Conservation (phyloP, 2,329 filamentous ascomycete genomes). For the Alternaria longipes region DNA sequence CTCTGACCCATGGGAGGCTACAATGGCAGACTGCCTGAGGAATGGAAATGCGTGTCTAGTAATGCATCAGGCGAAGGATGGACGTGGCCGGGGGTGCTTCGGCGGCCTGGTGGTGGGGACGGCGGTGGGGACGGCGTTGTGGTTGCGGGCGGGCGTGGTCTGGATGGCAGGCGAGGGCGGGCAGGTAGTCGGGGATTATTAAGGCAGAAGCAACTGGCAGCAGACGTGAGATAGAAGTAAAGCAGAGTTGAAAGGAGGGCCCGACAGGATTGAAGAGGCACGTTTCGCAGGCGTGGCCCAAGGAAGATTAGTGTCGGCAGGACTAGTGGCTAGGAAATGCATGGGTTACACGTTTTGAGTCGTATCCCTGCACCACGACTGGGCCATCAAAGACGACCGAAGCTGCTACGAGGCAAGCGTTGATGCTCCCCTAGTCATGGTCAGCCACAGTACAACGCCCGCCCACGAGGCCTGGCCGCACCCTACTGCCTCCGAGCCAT, state of each 20-base stretch:
- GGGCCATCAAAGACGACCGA: conserved; percentile 1
- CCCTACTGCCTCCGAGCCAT: background rate
- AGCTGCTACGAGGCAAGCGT: conserved; percentile 17
- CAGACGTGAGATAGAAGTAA: conserved; percentile 3
- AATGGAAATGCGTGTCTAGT: conserved; percentile 23
- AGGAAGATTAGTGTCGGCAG: conserved; percentile 17
- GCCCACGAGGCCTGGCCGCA: background rate
- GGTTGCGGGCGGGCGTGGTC: conserved; percentile 15
- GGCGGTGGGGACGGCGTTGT: conserved; percentile 10
- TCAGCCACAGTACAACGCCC: background rate
- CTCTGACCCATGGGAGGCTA: conserved; percentile 81
- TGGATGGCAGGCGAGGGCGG: conserved; percentile 8
- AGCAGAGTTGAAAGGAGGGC: conserved; percentile 35
- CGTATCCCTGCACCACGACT: conserved; percentile 12
- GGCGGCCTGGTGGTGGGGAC: conserved; percentile 18
- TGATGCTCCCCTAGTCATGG: conserved; percentile 13
- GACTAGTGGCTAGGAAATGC: conserved; percentile 10
- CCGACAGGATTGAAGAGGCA: conserved; percentile 35
- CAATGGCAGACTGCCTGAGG: conserved; percentile 36
- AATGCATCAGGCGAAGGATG: conserved; percentile 36
- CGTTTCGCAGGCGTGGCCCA: conserved; percentile 35
- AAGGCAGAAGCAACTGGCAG: conserved; percentile 14
- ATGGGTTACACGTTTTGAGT: conserved; percentile 22
- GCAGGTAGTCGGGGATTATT: conserved; percentile 15
- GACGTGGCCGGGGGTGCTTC: conserved; percentile 3